These are phyloP conservation scores for Croton setiger DNA, from an alignment of 441 rosid genomes.

Conservation along the genomic window DNA sequence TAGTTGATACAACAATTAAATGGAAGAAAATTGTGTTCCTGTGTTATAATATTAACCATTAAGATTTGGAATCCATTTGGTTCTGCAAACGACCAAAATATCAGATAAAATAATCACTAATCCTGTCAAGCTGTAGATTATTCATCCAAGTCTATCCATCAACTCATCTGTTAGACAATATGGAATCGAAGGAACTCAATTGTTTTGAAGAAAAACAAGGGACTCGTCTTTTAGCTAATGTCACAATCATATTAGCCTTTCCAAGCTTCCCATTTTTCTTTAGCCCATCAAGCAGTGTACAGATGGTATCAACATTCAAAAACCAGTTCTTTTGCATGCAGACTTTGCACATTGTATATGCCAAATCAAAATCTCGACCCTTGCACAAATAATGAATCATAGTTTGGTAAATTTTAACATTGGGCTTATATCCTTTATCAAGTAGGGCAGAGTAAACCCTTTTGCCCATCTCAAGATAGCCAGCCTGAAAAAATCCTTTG, in stretches of 20 bases:
- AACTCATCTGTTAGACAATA: constrained; percentile 26
- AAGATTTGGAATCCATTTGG: constrained; percentile 12
- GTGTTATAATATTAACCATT: constrained; percentile 9
- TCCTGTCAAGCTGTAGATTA: constrained; percentile 20
- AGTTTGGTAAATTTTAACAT: constrained; percentile 69
- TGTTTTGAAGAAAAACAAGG: constrained; percentile 59
- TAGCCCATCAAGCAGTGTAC: constrained; percentile 52
- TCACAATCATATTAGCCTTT: constrained; percentile 52
- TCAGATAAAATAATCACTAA: constrained; percentile 22
- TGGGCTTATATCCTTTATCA: constrained; percentile 45
- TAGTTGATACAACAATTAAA: constrained; percentile 27
- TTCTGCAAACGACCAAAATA: constrained; percentile 23
- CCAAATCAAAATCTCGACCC: constrained; percentile 55
- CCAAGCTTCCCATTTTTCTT: constrained; percentile 39
- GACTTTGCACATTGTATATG: constrained; percentile 64
- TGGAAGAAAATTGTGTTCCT: constrained; percentile 14
- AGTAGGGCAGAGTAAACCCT: constrained; percentile 63
- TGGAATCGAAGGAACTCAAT: constrained; percentile 40
- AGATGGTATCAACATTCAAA: constrained; percentile 54
- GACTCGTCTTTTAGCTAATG: constrained; percentile 38
- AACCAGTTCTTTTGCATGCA: constrained; percentile 61
- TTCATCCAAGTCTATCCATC: constrained; percentile 10
- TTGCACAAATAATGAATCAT: constrained; percentile 76
- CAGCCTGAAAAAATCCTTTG: constrained; percentile 69
- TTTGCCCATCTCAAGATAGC: constrained; percentile 70